Evolutionary conservation across 2,329 filamentous ascomycete genomes (phyloP), one percentile per base, ranked within the genome.

Genomic region (Cadophora malorum): DNA sequence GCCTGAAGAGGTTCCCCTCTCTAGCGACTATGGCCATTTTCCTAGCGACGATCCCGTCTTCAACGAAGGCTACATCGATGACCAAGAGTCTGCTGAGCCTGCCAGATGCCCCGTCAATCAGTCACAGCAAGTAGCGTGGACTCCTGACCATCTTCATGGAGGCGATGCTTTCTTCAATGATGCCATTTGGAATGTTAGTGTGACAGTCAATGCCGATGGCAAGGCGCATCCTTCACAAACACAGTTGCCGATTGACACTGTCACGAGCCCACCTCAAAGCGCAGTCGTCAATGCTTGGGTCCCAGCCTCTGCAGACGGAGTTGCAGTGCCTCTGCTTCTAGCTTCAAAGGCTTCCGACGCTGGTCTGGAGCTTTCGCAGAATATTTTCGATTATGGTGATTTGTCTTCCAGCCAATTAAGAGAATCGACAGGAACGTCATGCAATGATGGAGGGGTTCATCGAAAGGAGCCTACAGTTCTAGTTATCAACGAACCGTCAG

Each of bases 161-260:
- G 50, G 53, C 23, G 59, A 62, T 35, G 45, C 25, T 7, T 70
- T 69, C 65, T 74, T 68, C 28, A 38, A 64, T 16, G 66, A 70
- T 31, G 68, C 68, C 65, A 53, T 47, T 12, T 70, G 71, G 70
- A 56, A 67, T 23, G 55, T 60, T 14, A 52, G 66, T 21, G n/a
- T 23, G 31, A 9, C 21, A 33, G 23, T 10, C 23, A 23, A 9
- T 33, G 38, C 21, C 10, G 38, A 16, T n/a, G 52, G 49, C 14
- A 21, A 58, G 3, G n/a, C 28, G 8, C 14, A 23, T 23, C 41
- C 33, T 9, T 23, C 33, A 4, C 55, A 41, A 23, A 38, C 7
- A 4, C 33, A 14, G 19, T 3, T 56, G 10, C 21, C 21, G 5
- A 35, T 35, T 28, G 28, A 35, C n/a, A 38, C 49, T 25, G n/a